Conservation (phyloP, 805 yeast species). For the Blastobotrys muscicola region DNA sequence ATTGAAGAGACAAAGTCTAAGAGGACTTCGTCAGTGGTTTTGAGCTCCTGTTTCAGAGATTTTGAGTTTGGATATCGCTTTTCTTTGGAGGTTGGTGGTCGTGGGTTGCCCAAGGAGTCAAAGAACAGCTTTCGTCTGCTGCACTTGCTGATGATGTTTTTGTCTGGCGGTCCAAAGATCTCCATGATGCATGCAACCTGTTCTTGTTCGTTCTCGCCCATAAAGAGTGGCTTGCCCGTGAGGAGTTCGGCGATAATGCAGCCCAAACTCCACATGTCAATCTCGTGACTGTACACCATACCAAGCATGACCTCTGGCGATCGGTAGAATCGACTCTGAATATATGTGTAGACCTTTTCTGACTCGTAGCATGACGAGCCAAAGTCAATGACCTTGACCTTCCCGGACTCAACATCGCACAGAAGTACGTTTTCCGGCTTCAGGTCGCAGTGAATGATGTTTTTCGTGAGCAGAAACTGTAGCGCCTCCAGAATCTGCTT, state of each 20-base stretch:
- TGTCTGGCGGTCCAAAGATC: slow-evolving; percentile 79
- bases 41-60: slow-evolving; percentile 19
- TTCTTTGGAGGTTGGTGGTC: slow-evolving; percentile 10
- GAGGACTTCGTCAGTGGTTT: slow-evolving; percentile 20
- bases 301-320: slow-evolving; percentile 96
- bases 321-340: slow-evolving; percentile 90
- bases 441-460: slow-evolving; percentile 72
- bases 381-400: slow-evolving; percentile 68
- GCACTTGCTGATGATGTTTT: slow-evolving; percentile 26
- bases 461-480: slow-evolving; percentile 43
- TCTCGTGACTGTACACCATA: slow-evolving; percentile 75
- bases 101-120: slow-evolving; percentile 28
- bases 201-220: slow-evolving; percentile 80
- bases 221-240: slow-evolving; percentile 88
- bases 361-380: slow-evolving; percentile 47
- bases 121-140: slow-evolving; percentile 30
- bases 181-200: slow-evolving; percentile 88
- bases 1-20: slow-evolving; percentile 43
- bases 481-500: slow-evolving; percentile 51
- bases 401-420: slow-evolving; percentile 32
- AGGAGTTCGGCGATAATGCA: slow-evolving; percentile 94
- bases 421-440: slow-evolving; percentile 81
- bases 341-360: slow-evolving; percentile 88
- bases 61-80: slow-evolving; percentile 19
- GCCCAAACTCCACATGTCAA: slow-evolving; percentile 97